phyloP scores from a whole-genome alignment of 2,329 filamentous ascomycete genomes.

The Penicillium sumatraense region DNA sequence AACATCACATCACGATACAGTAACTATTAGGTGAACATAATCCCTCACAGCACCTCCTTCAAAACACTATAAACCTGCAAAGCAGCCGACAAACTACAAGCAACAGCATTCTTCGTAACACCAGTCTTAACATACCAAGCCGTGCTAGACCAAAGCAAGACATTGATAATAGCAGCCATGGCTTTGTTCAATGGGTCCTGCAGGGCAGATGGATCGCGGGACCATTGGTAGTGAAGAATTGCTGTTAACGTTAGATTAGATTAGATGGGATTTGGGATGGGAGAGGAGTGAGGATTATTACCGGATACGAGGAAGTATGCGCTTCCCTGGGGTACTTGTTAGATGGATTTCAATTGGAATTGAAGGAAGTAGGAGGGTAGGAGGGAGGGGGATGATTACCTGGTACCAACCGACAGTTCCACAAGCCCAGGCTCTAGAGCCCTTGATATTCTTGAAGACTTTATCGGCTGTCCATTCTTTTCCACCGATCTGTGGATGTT shows the following conservation, averaged over 20 bases:
- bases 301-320: conserved; percentile 29
- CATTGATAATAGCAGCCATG: conserved; percentile 32
- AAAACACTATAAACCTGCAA: conserved; percentile 30
- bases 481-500: conserved; percentile 19
- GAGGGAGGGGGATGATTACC: conserved; percentile 9
- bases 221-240: conserved; percentile 35
- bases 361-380: neutral
- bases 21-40: no score
- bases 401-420: conserved; percentile 48
- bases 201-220: conserved; percentile 22
- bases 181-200: conserved; percentile 35
- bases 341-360: neutral
- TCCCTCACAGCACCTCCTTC: conserved; percentile 13
- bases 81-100: conserved; percentile 26
- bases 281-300: conserved; percentile 1
- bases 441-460: conserved; percentile 27
- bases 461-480: conserved; percentile 30
- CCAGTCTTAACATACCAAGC: conserved; percentile 36
- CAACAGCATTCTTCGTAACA: conserved; percentile 27
- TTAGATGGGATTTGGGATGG: neutral
- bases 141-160: conserved; percentile 33
- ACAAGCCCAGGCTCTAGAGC: conserved; percentile 26
- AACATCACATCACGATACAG: neutral
- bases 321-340: conserved; percentile 24
- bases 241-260: conserved; percentile 10